Base-by-base conservation (phyloP, 352 stramenopile species). In the Globisporangium emineosum region DNA sequence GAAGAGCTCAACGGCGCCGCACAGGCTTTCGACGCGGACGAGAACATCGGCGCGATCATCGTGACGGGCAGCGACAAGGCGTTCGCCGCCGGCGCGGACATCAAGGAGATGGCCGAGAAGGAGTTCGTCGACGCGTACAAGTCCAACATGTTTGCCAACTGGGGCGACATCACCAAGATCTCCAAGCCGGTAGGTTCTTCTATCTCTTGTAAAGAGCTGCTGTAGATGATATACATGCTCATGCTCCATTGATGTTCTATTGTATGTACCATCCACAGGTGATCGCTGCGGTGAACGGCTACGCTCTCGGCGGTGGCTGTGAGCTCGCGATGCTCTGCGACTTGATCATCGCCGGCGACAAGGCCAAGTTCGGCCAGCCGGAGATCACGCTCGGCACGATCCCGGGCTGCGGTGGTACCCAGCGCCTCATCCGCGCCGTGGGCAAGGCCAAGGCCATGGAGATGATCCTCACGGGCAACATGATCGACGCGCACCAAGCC, bases 261-360 rank as follows among this genome's bases (percentile, higher is more conserved):
- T 43, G 25, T 27, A 19, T 32, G 29, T 32, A 21, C 40, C 17
- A 10, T 66, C 53, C n/a, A 51, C 9, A 91, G 77, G 80, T 97
- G 21, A 98, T 98, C 53, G 97, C 97, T 5, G 97, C 97, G 25
- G 96, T 99, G 19, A 99, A 99, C 78, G 97, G 97, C 57, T 99
- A 98, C 77, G 97, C 97, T 10, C 81, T 99, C 15, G 97, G 97
- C 43, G 97, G 97, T 56, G 97, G 97, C 35, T 99, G 97, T 67
- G 97, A 99, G 79, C 77, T 99, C 25, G 97, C 97, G 32, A 99
- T 99, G 97, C 97, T 99, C 76, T 99, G 97, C 70, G 97, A 99
- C 75, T 97, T 99, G 62, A 97, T 99, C 64, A 90, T 99, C 54
- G 97, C 97, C 15, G 86, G 89, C 51, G 93, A 98, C 64, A 96